phyloP scores from a whole-genome alignment of 75 land plant species.

The Cupressus sempervirens region DNA sequence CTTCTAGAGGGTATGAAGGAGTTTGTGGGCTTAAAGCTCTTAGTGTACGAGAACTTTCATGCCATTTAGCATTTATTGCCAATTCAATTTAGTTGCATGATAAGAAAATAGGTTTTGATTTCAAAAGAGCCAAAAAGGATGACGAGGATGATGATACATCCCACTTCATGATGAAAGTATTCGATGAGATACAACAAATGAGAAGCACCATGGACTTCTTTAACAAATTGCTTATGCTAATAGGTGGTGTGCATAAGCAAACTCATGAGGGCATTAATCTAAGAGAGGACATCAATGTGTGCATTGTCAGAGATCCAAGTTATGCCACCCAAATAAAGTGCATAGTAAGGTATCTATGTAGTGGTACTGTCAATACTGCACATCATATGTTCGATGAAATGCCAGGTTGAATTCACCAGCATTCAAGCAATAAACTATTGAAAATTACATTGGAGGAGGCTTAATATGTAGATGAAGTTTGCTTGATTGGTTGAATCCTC shows the following conservation, averaged over 20 bases:
- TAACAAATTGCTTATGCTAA: constrained; percentile 88
- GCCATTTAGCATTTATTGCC: constrained; percentile 92
- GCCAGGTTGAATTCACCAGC: no score
- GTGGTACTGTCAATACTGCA: no score
- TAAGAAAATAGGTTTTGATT: constrained; percentile 68
- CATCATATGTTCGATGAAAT: no score
- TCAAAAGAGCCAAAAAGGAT: constrained; percentile 68
- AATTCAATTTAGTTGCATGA: constrained; percentile 89
- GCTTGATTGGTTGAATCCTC: no score
- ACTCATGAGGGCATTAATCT: constrained; percentile 98
- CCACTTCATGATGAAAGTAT: constrained; percentile 77
- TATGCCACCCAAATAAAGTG: no score
- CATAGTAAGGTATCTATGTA: no score
- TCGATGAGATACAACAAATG: constrained; percentile 72
- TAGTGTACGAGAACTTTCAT: constrained; percentile 93
- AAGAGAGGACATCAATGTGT: constrained; percentile 97
- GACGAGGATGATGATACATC: constrained; percentile 67
- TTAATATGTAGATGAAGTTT: no score
- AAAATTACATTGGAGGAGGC: no score
- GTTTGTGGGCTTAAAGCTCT: constrained; percentile 80
- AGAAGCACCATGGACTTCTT: constrained; percentile 79
- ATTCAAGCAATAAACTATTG: no score
- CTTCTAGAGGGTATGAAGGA: constrained; percentile 66
- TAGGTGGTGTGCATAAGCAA: constrained; percentile 94
- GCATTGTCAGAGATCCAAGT: constrained; percentile 96